Base-by-base conservation (phyloP, 1,284 basidiomycete species). In the Ceratobasidium sp. region DNA sequence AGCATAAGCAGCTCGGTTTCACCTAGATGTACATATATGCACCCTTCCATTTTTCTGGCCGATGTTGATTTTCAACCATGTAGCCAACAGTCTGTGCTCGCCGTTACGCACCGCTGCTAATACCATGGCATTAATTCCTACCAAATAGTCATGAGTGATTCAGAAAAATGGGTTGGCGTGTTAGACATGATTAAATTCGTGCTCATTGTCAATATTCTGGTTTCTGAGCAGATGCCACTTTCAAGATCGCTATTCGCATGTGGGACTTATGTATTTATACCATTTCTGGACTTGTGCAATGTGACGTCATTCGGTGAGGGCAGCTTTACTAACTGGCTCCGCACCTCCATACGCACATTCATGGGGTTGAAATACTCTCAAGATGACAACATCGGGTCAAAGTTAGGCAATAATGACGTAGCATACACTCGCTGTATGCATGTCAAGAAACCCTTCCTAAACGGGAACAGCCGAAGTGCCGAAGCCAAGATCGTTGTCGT, bases 351-450 rank as follows among this genome's bases (percentile, higher is more conserved):
- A 6, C 36, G 14, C 36, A 14, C 14, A 50, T 50, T 28, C 21
- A 16, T 10, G 48, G 23, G 6, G 9, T 50, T 9, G 21, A 28
- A 23, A 18, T 12, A 26, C 21, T 2, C 21, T 26, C 26, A 8
- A 4, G 48, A 28, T 26, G n/a, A 50, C 2, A 23, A 8, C 21
- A 50, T 26, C 6, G 6, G 8, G 21, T 50, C 2, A 50, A 28
- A 26, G 23, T 8, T 10, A 26, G 48, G 48, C 21, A 8, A 8
- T 8, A 26, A 16, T 50, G 48, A 50, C 53, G 53, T 28, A 57
- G 53, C 53, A 57, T 57, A 57, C 53, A 57, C 30, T n/a, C 28
- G n/a, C 30, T 57, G 21, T 34, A 57, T 34, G 28, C 28, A 30
- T 32, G n/a, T 18, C n/a, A n/a, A n/a, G n/a, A n/a, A n/a, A n/a